A percentile compares a stretch with the other conserved stretches of the same genome.
These are phyloP conservation scores for Wallemia mellicola DNA, from an alignment of 1,284 basidiomycete species.

Conservation along the genomic window DNA sequence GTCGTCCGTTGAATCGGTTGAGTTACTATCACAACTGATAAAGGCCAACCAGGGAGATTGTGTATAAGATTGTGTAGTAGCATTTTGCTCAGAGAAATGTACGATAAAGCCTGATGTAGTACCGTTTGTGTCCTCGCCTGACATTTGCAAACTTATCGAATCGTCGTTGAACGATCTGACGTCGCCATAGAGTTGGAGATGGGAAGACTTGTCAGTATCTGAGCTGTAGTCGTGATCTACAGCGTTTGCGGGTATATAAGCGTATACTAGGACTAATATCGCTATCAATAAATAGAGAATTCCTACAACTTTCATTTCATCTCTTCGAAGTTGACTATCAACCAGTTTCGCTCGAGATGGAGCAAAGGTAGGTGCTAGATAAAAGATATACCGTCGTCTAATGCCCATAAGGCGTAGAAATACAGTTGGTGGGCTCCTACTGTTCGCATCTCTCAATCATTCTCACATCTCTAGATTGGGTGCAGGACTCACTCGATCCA, in stretches of 20 bases:
- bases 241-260: neutral
- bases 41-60: slow-evolving; percentile 63
- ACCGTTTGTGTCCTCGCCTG: neutral
- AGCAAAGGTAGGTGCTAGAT: too few species aligned
- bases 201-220: neutral
- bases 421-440: too few species aligned
- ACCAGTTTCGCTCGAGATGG: too few species aligned
- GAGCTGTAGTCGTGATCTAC: neutral
- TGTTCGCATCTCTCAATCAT: too few species aligned
- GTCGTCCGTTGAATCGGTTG: slow-evolving; percentile 23
- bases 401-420: too few species aligned
- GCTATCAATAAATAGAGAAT: neutral
- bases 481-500: neutral
- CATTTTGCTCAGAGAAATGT: neutral
- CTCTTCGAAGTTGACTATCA: too few species aligned
- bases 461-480: neutral
- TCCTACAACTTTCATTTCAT: neutral
- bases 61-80: slow-evolving; percentile 6
- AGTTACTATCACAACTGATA: slow-evolving; percentile 46
- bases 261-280: neutral
- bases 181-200: neutral
- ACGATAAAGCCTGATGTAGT: neutral
- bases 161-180: neutral
- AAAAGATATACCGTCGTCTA: too few species aligned
- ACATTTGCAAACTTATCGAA: neutral